Evolutionary conservation across 1,139 yeast genomes (phyloP).

Genomic region (Debaryomyces nepalensis): DNA sequence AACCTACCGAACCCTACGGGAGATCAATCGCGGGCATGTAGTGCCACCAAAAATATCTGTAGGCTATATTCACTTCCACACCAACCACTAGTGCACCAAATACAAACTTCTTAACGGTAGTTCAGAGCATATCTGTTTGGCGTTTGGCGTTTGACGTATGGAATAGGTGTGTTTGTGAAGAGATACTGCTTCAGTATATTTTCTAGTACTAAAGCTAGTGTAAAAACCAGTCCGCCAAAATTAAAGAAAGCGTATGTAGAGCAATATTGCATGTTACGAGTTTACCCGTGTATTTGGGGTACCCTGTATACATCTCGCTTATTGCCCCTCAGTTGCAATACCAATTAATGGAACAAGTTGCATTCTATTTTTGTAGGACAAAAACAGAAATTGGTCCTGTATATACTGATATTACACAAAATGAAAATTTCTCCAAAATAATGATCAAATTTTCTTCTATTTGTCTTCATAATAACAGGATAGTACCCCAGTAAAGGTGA

Average conservation of each 20-base stretch:
- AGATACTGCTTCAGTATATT: too few species aligned
- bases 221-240: neutral
- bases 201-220: too few species aligned
- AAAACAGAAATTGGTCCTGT: slow-evolving; percentile 7
- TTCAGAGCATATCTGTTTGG: too few species aligned
- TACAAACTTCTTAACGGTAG: too few species aligned
- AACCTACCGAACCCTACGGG: too few species aligned
- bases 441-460: slow-evolving; percentile 11
- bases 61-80: neutral
- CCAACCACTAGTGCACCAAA: neutral
- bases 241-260: too few species aligned
- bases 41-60: neutral
- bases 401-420: slow-evolving; percentile 7
- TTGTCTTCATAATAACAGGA: slow-evolving; percentile 1
- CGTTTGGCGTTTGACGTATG: too few species aligned
- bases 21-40: neutral
- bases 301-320: slow-evolving; percentile 3
- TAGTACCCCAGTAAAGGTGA: slow-evolving; percentile 1
- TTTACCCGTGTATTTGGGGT: neutral
- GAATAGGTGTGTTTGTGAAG: too few species aligned
- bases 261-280: too few species aligned
- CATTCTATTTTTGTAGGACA: neutral
- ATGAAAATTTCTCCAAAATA: slow-evolving; percentile 6
- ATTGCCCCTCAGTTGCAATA: neutral
- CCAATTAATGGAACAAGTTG: neutral